Percentiles rank a stretch among this genome's conserved stretches.
Evolutionary conservation across 2,329 filamentous ascomycete species (phyloP).

Genomic region (Fusarium robinianum): DNA sequence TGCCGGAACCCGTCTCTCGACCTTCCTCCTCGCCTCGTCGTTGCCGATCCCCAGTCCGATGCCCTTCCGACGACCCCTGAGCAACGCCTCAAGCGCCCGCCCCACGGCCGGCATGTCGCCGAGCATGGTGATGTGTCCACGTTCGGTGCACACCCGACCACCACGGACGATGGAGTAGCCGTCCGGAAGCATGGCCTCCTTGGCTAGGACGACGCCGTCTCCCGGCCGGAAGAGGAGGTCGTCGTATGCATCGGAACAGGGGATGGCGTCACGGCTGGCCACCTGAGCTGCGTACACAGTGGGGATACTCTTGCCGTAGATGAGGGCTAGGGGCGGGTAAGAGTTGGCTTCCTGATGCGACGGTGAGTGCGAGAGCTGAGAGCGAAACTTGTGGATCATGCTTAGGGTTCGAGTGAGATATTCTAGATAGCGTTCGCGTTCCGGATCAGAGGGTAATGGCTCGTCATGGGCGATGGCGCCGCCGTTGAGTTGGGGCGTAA

Average conservation of each 20-base stretch:
- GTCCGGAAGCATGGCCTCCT: constrained; percentile 80
- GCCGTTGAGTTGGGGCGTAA: constrained; percentile 36
- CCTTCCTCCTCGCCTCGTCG: constrained; percentile 7
- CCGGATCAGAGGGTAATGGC: constrained; percentile 33
- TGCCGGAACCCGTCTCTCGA: constrained; percentile 10
- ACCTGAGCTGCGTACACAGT: constrained; percentile 85
- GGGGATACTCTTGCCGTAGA: constrained; percentile 86
- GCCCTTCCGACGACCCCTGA: constrained; percentile 69
- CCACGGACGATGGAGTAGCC: constrained; percentile 76
- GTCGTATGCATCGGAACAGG: constrained; percentile 78
- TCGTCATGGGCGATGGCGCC: constrained; percentile 26
- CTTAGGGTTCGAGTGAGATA: constrained; percentile 79
- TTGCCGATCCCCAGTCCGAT: constrained; percentile 63
- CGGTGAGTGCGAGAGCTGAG: constrained; percentile 68
- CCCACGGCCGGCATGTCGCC: constrained; percentile 85
- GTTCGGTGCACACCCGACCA: constrained; percentile 77
- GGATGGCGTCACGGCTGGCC: constrained; percentile 71
- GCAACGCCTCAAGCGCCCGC: constrained; percentile 69
- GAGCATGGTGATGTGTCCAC: constrained; percentile 85
- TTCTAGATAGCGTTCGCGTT: constrained; percentile 46
- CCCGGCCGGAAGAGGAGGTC: constrained; percentile 84
- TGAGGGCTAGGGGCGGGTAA: constrained; percentile 80
- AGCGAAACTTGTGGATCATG: constrained; percentile 74
- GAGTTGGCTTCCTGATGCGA: constrained; percentile 65
- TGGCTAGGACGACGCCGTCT: constrained; percentile 86